Percentiles rank a stretch among this genome's conserved stretches.
phyloP scores from a whole-genome alignment of 176 grass and related monocot genomes.

The Saccharum spontaneum region DNA sequence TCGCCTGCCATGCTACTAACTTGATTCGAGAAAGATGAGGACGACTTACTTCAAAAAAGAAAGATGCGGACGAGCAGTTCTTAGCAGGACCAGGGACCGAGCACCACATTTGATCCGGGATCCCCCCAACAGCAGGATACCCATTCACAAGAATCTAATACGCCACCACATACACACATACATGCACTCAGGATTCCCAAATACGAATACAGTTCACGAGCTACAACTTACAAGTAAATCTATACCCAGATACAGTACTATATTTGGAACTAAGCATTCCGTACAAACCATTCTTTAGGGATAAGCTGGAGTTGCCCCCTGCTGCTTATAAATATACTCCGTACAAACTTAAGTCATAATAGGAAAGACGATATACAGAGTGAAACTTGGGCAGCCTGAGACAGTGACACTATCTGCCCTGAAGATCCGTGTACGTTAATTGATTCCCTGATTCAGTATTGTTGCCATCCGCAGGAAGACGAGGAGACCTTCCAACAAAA shows the following conservation, averaged over 20 bases:
- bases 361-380: no score
- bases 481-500: constrained; percentile 37
- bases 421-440: constrained; percentile 27
- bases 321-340: no score
- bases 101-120: background rate
- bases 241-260: background rate
- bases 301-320: no score
- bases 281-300: no score
- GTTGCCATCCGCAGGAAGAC: background rate
- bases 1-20: no score
- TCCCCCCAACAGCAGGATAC: background rate
- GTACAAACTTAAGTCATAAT: no score
- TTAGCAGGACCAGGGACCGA: no score
- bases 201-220: background rate
- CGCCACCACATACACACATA: background rate
- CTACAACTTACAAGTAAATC: background rate
- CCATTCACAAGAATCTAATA: background rate
- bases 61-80: no score
- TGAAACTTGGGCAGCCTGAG: background rate
- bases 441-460: constrained; percentile 34
- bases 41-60: no score
- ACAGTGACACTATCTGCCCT: constrained; percentile 34
- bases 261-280: background rate
- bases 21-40: no score
- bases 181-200: background rate